These are phyloP conservation scores for Turnera subulata DNA, from an alignment of 345 rosid genomes.

Conservation along the genomic window DNA sequence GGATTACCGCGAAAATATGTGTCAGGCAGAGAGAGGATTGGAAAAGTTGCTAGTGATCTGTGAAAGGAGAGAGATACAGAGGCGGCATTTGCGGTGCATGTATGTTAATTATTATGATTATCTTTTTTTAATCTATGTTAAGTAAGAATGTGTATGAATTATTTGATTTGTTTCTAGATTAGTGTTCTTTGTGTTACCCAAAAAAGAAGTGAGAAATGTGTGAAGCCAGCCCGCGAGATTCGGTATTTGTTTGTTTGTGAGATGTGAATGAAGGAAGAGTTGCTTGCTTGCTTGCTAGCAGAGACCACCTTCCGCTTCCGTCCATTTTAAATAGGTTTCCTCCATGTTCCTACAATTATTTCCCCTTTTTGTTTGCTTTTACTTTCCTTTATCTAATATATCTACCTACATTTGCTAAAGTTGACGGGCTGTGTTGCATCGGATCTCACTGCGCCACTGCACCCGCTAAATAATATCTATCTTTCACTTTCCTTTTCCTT, in stretches of 20 bases:
- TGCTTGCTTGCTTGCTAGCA: neutral
- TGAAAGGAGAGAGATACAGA: neutral
- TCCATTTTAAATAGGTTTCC: constrained; percentile 14
- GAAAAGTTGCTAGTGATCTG: constrained; percentile 19
- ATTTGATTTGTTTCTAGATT: neutral
- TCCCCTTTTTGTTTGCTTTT: neutral
- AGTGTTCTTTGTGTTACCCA: neutral
- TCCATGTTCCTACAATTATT: neutral
- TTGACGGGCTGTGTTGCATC: neutral
- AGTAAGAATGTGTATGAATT: neutral
- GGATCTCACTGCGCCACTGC: neutral
- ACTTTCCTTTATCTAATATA: neutral
- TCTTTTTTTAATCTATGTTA: no score
- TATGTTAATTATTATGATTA: neutral
- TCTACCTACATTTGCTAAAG: neutral
- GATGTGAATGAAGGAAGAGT: neutral
- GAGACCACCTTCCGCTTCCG: neutral
- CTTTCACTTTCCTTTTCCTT: no score
- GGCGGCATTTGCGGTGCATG: neutral
- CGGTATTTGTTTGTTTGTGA: neutral
- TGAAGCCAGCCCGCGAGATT: neutral
- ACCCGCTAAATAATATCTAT: no score
- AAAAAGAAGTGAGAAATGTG: neutral
- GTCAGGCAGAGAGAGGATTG: constrained; percentile 1
- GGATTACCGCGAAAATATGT: constrained; percentile 30